phyloP scores from a whole-genome alignment of 106 monocot species.

The Allium sativum region DNA sequence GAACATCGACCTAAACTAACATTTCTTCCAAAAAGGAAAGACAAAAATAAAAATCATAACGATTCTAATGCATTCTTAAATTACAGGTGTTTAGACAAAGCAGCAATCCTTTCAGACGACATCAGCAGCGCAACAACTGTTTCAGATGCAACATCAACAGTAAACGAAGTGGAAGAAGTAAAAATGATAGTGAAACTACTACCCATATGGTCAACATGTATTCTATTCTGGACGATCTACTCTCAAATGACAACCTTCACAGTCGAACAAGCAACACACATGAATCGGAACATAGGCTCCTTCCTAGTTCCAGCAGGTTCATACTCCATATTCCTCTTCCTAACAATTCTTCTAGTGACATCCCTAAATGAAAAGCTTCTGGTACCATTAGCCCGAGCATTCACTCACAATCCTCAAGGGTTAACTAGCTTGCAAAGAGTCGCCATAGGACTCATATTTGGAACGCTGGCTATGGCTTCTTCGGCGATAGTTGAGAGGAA shows the following conservation, averaged over 20 bases:
- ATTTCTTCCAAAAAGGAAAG: neutral
- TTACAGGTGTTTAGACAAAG: constrained; percentile 54
- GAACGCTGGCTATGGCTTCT: constrained; percentile 49
- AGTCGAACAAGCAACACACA: constrained; percentile 77
- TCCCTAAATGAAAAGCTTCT: constrained; percentile 75
- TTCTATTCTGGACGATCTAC: constrained; percentile 96
- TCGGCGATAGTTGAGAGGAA: constrained; percentile 37
- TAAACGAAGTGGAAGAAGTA: constrained; percentile 73
- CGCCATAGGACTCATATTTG: constrained; percentile 57
- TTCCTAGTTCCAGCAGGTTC: constrained; percentile 61
- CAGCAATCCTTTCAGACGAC: constrained; percentile 19
- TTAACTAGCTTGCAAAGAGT: constrained; percentile 67
- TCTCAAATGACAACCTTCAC: constrained; percentile 96
- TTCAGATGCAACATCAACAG: constrained; percentile 1
- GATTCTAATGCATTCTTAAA: neutral
- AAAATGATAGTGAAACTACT: constrained; percentile 77
- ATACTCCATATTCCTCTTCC: constrained; percentile 79
- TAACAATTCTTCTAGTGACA: constrained; percentile 61
- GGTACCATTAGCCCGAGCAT: constrained; percentile 39
- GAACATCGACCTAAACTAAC: neutral
- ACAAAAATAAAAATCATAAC: neutral
- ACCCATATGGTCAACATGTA: constrained; percentile 86
- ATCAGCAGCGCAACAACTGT: neutral
- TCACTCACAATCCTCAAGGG: constrained; percentile 51
- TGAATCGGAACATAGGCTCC: constrained; percentile 57